Evolutionary conservation across 129 eudicot species (phyloP).

Genomic region (Deinandra increscens): DNA sequence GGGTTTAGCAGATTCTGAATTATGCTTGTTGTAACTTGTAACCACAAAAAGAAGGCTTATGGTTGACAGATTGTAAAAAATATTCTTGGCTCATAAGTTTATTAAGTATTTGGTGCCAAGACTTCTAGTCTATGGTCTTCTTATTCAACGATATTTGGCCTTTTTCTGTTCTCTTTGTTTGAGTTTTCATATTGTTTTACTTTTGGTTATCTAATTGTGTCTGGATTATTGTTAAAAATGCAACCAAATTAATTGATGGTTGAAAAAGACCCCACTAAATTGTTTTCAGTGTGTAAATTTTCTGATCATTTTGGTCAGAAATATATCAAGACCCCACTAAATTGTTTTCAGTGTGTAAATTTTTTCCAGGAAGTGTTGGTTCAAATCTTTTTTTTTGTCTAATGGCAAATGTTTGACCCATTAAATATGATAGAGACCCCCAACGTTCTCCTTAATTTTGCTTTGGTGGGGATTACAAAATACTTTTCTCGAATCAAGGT

Average conservation of each 20-base stretch:
- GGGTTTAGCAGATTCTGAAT: conserved; percentile 13
- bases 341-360: no score
- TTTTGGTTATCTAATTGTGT: not conserved
- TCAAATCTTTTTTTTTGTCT: not conserved
- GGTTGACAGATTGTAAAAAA: not conserved
- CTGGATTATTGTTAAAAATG: not conserved
- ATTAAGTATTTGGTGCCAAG: not conserved
- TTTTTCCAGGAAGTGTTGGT: not conserved
- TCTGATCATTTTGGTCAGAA: not conserved
- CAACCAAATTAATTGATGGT: not conserved
- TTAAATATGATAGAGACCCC: no score
- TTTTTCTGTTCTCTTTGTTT: not conserved
- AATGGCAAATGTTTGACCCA: no score
- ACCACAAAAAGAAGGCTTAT: not conserved
- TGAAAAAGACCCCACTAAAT: not conserved
- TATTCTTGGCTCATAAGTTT: not conserved
- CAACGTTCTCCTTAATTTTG: no score
- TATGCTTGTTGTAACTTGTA: not conserved
- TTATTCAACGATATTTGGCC: not conserved
- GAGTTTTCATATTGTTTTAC: not conserved
- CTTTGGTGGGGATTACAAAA: no score
- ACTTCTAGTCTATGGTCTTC: not conserved
- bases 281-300: not conserved
- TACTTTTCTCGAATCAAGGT: no score
- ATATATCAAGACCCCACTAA: not conserved